These are phyloP conservation scores for Viola odorata DNA, from an alignment of 345 rosid species.

Conservation along the genomic window DNA sequence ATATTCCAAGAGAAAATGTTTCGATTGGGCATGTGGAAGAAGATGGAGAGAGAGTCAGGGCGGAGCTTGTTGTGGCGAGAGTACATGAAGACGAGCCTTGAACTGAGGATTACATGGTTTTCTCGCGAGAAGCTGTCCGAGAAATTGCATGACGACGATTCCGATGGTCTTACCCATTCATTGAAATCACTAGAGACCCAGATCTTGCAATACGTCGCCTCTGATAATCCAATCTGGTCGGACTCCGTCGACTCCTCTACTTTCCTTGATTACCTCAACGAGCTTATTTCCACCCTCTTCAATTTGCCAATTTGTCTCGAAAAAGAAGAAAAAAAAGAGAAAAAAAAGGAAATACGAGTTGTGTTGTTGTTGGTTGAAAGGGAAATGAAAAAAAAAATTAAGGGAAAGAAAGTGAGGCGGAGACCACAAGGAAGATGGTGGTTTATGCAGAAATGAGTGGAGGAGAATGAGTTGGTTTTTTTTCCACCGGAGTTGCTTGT, in stretches of 20 bases:
- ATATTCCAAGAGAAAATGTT: conserved; percentile 70
- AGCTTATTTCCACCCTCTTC: conserved; percentile 42
- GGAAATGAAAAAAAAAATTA: too few species aligned
- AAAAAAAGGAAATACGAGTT: too few species aligned
- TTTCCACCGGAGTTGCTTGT: too few species aligned
- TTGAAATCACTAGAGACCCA: conserved; percentile 52
- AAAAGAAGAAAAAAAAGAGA: too few species aligned
- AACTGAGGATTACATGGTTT: conserved; percentile 41
- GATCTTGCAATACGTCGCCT: conserved; percentile 63
- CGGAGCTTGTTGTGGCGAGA: conserved; percentile 37
- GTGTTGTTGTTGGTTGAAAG: too few species aligned
- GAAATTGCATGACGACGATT: conserved; percentile 31
- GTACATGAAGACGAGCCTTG: conserved; percentile 50
- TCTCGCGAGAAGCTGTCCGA: conserved; percentile 73
- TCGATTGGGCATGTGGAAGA: conserved; percentile 55
- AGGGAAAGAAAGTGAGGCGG: too few species aligned
- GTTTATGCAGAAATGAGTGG: too few species aligned
- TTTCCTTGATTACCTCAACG: conserved; percentile 72
- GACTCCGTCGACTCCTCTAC: conserved; percentile 68
- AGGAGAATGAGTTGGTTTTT: too few species aligned
- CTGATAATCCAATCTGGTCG: conserved; percentile 75
- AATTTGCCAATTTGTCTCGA: too few species aligned
- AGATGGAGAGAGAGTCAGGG: conserved; percentile 41
- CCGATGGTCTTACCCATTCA: conserved; percentile 39
- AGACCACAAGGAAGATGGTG: too few species aligned